A percentile compares a stretch with the other conserved stretches of the same genome.
These are phyloP conservation scores for Cercophora newfieldiana DNA, from an alignment of 495 filamentous ascomycete species.

Conservation along the genomic window DNA sequence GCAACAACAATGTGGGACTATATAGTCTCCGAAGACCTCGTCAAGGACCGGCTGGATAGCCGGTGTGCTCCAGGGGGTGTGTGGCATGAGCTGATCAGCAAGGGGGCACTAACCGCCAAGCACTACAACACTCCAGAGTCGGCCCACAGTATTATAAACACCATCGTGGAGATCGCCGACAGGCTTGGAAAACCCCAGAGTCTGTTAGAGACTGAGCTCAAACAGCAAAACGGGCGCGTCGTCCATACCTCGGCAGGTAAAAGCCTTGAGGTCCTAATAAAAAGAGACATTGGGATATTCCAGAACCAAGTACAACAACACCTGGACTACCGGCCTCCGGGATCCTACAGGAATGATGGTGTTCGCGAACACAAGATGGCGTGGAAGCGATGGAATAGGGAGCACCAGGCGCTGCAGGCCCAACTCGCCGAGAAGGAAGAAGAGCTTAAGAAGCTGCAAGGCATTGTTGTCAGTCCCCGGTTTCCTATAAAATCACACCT, in stretches of 20 bases:
- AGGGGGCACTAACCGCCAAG: not conserved
- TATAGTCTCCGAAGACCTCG: not conserved
- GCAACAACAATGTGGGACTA: slow-evolving; percentile 9
- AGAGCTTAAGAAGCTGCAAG: slow-evolving; percentile 1
- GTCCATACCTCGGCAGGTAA: not conserved
- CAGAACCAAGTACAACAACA: not conserved
- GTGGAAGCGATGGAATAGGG: not conserved
- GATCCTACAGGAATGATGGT: not conserved
- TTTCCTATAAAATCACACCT: too few species aligned
- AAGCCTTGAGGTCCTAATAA: not conserved
- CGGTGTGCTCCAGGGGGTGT: not conserved
- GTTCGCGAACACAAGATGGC: not conserved
- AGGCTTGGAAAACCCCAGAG: not conserved
- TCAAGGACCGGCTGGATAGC: not conserved
- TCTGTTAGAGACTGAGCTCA: not conserved
- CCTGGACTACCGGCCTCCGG: not conserved
- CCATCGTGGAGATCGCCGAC: not conserved
- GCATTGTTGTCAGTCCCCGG: slow-evolving; percentile 2
- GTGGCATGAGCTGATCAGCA: not conserved
- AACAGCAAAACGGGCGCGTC: not conserved
- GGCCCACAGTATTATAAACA: not conserved
- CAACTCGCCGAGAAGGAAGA: not conserved
- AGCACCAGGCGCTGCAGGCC: not conserved
- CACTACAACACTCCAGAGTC: not conserved
- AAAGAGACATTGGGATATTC: not conserved